phyloP scores from a whole-genome alignment of 257 asterid genomes.

The Solanum arcanum region DNA sequence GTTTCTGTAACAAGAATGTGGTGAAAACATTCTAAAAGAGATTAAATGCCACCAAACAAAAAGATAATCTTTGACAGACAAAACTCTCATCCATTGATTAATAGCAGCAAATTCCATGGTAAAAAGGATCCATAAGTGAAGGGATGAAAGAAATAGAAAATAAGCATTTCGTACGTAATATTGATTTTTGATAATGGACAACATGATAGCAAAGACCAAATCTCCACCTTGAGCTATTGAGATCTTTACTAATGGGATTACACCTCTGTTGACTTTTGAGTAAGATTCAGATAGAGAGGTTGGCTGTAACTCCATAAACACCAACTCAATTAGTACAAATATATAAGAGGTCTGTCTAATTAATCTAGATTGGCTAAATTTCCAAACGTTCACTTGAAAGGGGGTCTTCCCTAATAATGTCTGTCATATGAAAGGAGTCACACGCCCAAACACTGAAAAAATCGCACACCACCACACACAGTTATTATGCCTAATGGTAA shows the following conservation, averaged over 20 bases:
- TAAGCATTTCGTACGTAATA: background rate
- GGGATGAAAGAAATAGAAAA: background rate
- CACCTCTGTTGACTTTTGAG: background rate
- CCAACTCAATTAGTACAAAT: background rate
- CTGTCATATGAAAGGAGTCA: background rate
- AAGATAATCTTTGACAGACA: background rate
- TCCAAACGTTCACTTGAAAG: background rate
- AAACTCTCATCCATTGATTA: background rate
- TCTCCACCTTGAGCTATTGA: background rate
- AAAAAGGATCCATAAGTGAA: background rate
- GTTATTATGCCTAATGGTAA: background rate
- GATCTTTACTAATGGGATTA: background rate
- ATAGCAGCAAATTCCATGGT: background rate
- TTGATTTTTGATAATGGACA: background rate
- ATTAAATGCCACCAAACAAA: background rate
- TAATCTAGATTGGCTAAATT: background rate
- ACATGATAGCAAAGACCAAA: background rate
- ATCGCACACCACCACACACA: background rate
- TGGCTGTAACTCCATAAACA: background rate
- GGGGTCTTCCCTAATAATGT: background rate
- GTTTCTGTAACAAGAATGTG: background rate
- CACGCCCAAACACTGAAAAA: background rate
- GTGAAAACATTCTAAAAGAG: background rate
- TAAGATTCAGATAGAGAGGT: background rate
- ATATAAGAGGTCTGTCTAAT: background rate